A percentile compares a stretch with the other conserved stretches of the same genome.
Conservation (phyloP, 129 eudicot species). For the Flaveria sonorensis region DNA sequence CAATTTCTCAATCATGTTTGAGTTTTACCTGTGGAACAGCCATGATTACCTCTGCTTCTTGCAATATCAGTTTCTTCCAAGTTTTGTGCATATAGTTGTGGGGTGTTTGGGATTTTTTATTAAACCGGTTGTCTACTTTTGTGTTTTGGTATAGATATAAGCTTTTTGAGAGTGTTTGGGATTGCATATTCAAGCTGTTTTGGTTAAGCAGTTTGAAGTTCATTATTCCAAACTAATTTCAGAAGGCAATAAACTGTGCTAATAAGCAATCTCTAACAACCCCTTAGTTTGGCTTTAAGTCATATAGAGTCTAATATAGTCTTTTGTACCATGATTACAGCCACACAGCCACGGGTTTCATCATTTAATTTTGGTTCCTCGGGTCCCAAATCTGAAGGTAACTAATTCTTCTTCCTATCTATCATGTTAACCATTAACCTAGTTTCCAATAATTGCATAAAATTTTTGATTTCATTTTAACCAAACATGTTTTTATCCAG, state of each 20-base stretch:
- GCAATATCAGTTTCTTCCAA: too few relatives aligned
- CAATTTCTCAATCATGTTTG: too few relatives aligned
- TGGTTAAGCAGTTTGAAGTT: background rate
- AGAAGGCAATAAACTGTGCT: background rate
- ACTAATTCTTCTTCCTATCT: conserved; percentile 1
- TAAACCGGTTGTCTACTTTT: too few relatives aligned
- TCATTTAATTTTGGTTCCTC: conserved; percentile 36
- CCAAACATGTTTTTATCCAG: conserved; percentile 32
- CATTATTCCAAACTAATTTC: background rate
- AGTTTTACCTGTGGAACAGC: too few relatives aligned
- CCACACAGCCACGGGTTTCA: conserved; percentile 52
- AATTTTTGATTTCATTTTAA: background rate
- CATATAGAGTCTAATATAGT: conserved; percentile 19
- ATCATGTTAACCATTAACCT: conserved; percentile 12
- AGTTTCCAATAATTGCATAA: background rate
- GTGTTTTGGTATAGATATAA: background rate
- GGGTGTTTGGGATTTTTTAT: too few relatives aligned
- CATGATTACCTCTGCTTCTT: too few relatives aligned
- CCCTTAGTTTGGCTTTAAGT: conserved; percentile 14
- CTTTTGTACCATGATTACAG: conserved; percentile 37
- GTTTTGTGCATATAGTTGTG: too few relatives aligned
- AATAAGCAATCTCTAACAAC: background rate
- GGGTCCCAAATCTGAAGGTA: conserved; percentile 37
- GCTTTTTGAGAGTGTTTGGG: background rate
- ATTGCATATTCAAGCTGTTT: background rate